Conservation (phyloP, 352 stramenopile species). For the Pythium aphanidermatum region DNA sequence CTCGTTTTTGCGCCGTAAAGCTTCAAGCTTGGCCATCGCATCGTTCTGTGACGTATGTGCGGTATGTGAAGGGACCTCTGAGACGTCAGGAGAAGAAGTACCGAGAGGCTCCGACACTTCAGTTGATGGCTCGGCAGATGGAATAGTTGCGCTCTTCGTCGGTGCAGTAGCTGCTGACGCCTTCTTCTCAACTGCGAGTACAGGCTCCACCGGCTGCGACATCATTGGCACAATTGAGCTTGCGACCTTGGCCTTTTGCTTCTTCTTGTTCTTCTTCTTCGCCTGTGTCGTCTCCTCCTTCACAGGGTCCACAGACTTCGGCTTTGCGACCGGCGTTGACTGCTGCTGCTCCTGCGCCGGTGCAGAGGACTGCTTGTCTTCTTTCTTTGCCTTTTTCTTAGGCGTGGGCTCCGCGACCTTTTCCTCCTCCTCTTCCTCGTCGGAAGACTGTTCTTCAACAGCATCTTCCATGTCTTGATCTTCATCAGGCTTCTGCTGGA, state of each 20-base stretch:
- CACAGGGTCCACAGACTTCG: not conserved
- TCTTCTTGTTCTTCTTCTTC: conserved; percentile 20
- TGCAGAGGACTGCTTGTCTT: conserved; percentile 22
- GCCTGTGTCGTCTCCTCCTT: conserved; percentile 17
- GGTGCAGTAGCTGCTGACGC: not conserved
- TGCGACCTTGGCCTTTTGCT: conserved; percentile 17
- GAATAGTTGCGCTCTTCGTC: conserved; percentile 4
- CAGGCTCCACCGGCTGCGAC: not conserved
- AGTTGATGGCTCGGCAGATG: no score
- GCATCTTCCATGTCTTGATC: conserved; percentile 15
- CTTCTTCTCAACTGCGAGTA: not conserved
- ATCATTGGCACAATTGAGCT: conserved; percentile 28
- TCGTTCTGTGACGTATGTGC: conserved; percentile 48
- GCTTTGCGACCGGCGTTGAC: not conserved
- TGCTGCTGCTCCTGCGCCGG: not conserved
- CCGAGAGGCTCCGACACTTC: no score
- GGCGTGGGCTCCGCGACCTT: conserved; percentile 7
- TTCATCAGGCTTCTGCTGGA: conserved; percentile 27
- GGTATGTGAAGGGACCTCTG: not conserved
- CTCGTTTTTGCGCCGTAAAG: conserved; percentile 76
- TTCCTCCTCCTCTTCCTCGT: conserved; percentile 14
- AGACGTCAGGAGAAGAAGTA: no score
- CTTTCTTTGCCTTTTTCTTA: not conserved
- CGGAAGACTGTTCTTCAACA: conserved; percentile 16
- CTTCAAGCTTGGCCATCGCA: conserved; percentile 60